phyloP scores from a whole-genome alignment of 2,329 filamentous ascomycete species.

The Cordyceps sp. region DNA sequence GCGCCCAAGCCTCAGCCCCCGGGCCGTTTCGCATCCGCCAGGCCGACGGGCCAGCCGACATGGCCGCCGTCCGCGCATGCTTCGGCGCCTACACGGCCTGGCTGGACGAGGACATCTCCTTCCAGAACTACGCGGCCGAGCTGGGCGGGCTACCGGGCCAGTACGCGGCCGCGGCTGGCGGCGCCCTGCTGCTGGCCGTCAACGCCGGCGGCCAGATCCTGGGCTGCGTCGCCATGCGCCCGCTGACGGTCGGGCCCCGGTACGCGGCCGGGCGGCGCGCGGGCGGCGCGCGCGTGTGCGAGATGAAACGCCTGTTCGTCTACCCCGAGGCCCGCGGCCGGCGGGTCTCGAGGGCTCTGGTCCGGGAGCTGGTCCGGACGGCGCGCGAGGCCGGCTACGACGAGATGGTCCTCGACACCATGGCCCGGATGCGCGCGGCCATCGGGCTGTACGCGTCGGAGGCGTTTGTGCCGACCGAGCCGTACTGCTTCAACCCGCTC shows the following conservation, averaged over 20 bases:
- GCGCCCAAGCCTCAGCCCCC: too few species aligned
- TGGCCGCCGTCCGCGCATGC: slow-evolving; percentile 6
- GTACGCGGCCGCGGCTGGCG: slow-evolving; percentile 9
- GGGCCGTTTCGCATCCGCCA: slow-evolving; percentile 7
- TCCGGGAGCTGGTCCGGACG: slow-evolving; percentile 5
- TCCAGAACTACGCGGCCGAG: slow-evolving; percentile 11
- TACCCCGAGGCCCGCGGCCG: slow-evolving; percentile 11
- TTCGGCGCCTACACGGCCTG: slow-evolving; percentile 10
- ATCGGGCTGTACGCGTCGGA: slow-evolving; percentile 9
- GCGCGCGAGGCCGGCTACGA: slow-evolving; percentile 7
- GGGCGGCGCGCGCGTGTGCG: slow-evolving; percentile 6
- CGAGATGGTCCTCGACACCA: slow-evolving; percentile 10
- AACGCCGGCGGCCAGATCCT: slow-evolving; percentile 6
- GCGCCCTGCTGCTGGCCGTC: slow-evolving; percentile 7
- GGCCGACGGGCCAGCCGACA: slow-evolving; percentile 5
- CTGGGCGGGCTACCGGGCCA: slow-evolving; percentile 9
- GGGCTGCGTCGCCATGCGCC: slow-evolving; percentile 11
- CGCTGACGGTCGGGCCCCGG: slow-evolving; percentile 5
- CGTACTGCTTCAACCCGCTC: slow-evolving; percentile 9
- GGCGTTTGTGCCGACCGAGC: slow-evolving; percentile 7
- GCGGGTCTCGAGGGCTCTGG: slow-evolving; percentile 7
- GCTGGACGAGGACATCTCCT: slow-evolving; percentile 10
- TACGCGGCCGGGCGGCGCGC: slow-evolving; percentile 1
- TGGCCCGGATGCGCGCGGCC: slow-evolving; percentile 9
- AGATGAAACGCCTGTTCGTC: slow-evolving; percentile 12